A percentile compares a stretch with the other conserved stretches of the same genome.
phyloP scores from a whole-genome alignment of 1,139 yeast species.

The Debaryomyces sp. region DNA sequence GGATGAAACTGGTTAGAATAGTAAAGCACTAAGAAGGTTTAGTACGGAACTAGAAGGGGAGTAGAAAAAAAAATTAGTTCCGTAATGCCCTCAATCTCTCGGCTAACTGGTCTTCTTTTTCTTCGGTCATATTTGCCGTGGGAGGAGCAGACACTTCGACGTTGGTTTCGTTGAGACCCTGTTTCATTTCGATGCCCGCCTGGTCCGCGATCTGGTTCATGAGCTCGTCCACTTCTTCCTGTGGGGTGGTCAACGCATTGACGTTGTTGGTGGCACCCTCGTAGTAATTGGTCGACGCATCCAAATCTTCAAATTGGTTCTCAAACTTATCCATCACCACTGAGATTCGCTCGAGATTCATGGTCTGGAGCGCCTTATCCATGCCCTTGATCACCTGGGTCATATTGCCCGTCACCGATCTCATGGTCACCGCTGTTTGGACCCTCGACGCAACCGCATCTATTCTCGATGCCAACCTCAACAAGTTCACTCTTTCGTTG shows the following conservation, averaged over 20 bases:
- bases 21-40: too few relatives aligned
- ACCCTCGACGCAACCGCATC: constrained; percentile 97
- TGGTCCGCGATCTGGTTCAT: constrained; percentile 97
- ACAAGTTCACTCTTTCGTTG: constrained; percentile 80
- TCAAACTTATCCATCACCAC: constrained; percentile 98
- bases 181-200: constrained; percentile 93
- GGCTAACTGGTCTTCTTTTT: constrained; percentile 83
- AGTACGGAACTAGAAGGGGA: neutral
- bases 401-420: constrained; percentile 93
- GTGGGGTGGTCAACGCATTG: constrained; percentile 88
- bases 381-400: constrained; percentile 89
- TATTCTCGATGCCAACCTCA: constrained; percentile 83
- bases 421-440: constrained; percentile 97
- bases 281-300: constrained; percentile 90
- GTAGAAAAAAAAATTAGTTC: constrained; percentile 14
- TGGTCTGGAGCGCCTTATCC: constrained; percentile 94
- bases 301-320: constrained; percentile 92
- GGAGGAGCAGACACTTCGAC: constrained; percentile 48
- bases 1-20: neutral
- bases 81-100: constrained; percentile 83
- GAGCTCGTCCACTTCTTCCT: constrained; percentile 90
- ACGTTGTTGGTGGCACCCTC: constrained; percentile 89
- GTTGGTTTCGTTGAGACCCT: constrained; percentile 64
- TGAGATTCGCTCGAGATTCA: constrained; percentile 92
- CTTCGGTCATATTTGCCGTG: constrained; percentile 53